Evolutionary conservation across 1,284 basidiomycete species (phyloP).

Genomic region (Pholiota adiposa): DNA sequence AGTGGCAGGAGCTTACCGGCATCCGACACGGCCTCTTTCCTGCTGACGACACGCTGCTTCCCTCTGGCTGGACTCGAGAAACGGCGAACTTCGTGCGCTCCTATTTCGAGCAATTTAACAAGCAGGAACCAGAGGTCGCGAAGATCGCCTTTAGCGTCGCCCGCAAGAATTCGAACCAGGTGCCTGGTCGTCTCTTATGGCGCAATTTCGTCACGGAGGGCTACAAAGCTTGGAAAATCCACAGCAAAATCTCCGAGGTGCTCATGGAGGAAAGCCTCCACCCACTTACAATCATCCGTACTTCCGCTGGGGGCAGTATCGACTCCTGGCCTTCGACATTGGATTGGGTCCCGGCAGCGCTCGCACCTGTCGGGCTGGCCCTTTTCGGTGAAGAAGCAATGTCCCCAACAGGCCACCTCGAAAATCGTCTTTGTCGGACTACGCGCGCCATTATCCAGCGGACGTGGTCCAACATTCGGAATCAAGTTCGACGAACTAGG

Average conservation of each 20-base stretch:
- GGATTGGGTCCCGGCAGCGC: background rate
- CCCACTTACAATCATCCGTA: background rate
- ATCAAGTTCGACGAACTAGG: background rate
- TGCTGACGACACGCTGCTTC: constrained; percentile 18
- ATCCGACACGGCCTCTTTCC: constrained; percentile 27
- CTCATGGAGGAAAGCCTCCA: background rate
- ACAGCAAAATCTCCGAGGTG: background rate
- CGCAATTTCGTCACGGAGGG: background rate
- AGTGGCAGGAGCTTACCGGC: constrained; percentile 25
- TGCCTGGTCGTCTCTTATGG: constrained; percentile 1
- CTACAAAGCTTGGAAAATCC: background rate
- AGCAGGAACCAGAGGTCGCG: background rate
- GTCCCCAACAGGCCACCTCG: background rate
- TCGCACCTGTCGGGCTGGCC: background rate
- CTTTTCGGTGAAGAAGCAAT: constrained; percentile 2
- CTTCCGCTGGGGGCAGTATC: too few species aligned
- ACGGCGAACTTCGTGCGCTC: constrained; percentile 14
- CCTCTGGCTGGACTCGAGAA: constrained; percentile 18
- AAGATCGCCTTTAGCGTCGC: background rate
- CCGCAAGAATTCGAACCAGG: background rate
- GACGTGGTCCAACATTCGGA: background rate
- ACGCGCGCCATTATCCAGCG: background rate
- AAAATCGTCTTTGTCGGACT: background rate
- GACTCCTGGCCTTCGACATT: background rate
- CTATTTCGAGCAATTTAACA: constrained; percentile 20